Evolutionary conservation across 164 flowering plant genomes (phyloP), one percentile per base, ranked within the genome.

Genomic region (Liriodendron chinense): DNA sequence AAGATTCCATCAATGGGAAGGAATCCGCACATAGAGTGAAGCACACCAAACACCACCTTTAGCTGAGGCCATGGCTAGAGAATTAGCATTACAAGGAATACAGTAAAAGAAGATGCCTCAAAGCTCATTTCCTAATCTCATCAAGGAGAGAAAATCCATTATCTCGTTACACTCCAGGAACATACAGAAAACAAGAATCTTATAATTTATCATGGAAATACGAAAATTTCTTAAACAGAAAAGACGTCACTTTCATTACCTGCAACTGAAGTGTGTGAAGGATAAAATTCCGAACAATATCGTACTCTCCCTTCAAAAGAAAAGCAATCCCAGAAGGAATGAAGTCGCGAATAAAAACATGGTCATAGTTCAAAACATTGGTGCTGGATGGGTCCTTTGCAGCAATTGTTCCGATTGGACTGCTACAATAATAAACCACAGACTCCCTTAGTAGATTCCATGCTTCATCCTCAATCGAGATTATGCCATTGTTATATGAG

Each of bases 311-410:
- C 75, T 89, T 92, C 81, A 92, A 81, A 81, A 90, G 91, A 75
- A 92, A 92, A 59, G 96, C 96, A 64, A 92, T 82, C 50, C 92
- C 96, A 72, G 96, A 89, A 48, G 96, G 94, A 53, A 92, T 85
- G 79, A 92, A 92, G 65, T 92, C 96, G 21, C 94, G 91, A 68
- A 92, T 90, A 66, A 92, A 92, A 75, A 92, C 89, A 76, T 92
- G 96, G 81, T 92, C 96, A 78, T 90, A 92, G 78, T 92, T 92
- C 72, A 88, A 79, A 53, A 82, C 75, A 74, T 73, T 83, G 34
- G 86, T 21, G 74, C 68, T 71, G 56, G 80, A 85, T 18, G 89
- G 86, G 62, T 90, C 94, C 77, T 85, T 86, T 21, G 96, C 96
- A 75, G 96, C 96, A 80, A 92, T 88, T 3, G 96, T 92, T 72